These are phyloP conservation scores for Conringia planisiliqua DNA, from an alignment of 345 rosid genomes.

Conservation along the genomic window DNA sequence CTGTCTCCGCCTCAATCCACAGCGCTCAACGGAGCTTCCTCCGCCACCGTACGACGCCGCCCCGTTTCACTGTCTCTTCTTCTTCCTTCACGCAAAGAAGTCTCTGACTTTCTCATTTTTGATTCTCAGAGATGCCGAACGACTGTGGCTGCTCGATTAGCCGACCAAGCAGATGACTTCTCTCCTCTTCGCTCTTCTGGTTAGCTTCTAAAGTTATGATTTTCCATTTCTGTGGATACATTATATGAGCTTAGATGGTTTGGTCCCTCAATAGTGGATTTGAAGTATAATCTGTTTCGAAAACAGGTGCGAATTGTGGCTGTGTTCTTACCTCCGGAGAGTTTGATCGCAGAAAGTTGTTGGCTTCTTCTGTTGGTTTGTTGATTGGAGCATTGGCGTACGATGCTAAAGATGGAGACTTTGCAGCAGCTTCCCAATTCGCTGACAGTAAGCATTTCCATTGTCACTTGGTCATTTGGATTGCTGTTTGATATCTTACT, in stretches of 20 bases:
- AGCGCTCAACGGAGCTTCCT: slow-evolving; percentile 24
- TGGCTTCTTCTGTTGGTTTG: slow-evolving; percentile 48
- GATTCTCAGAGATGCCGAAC: slow-evolving; percentile 41
- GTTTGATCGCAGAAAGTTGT: slow-evolving; percentile 50
- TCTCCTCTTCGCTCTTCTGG: slow-evolving; percentile 32
- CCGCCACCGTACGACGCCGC: slow-evolving; percentile 10
- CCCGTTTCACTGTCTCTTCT: neutral
- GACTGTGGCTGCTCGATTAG: slow-evolving; percentile 28
- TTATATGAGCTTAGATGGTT: neutral
- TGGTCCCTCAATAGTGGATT: neutral
- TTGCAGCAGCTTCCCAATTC: slow-evolving; percentile 64
- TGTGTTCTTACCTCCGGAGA: slow-evolving; percentile 9
- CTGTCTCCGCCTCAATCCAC: slow-evolving; percentile 14
- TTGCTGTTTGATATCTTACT: neutral
- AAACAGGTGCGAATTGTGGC: slow-evolving; percentile 33
- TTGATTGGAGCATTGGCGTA: slow-evolving; percentile 35
- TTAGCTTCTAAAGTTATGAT: neutral
- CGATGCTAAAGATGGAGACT: slow-evolving; percentile 34
- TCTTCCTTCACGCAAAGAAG: neutral
- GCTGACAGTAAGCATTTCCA: slow-evolving; percentile 59
- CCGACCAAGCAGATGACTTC: neutral
- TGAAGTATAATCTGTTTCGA: neutral
- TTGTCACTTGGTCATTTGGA: neutral
- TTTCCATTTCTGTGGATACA: neutral
- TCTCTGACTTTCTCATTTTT: neutral